These are phyloP conservation scores for Extremus antarcticus DNA, from an alignment of 495 filamentous ascomycete species.

Conservation along the genomic window DNA sequence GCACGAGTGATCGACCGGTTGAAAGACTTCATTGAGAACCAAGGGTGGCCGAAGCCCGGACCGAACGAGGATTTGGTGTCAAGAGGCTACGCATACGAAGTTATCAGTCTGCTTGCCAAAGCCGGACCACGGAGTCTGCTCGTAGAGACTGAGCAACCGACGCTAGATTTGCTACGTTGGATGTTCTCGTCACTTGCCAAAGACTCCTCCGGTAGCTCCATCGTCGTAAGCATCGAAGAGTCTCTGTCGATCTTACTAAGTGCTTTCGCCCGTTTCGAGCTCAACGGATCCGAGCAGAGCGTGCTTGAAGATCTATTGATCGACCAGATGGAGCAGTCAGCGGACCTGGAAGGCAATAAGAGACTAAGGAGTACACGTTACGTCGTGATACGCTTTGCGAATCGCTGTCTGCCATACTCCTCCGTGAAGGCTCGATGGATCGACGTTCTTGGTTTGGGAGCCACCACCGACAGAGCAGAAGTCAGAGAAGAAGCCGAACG, in stretches of 20 bases:
- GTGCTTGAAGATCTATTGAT: constrained; percentile 38
- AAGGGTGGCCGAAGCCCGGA: constrained; percentile 65
- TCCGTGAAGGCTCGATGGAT: constrained; percentile 80
- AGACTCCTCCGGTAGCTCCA: constrained; percentile 60
- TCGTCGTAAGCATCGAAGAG: constrained; percentile 80
- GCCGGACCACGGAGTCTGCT: constrained; percentile 40
- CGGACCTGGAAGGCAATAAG: constrained; percentile 22
- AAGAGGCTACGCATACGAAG: constrained; percentile 49
- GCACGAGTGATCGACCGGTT: constrained; percentile 60
- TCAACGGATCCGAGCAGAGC: constrained; percentile 29
- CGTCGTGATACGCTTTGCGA: constrained; percentile 78
- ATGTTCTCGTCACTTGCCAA: constrained; percentile 71
- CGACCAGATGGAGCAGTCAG: constrained; percentile 24
- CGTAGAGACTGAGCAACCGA: constrained; percentile 33
- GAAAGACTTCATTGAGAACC: constrained; percentile 60
- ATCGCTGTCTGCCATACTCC: constrained; percentile 70
- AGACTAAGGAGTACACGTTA: constrained; percentile 54
- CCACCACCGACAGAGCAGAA: constrained; percentile 58
- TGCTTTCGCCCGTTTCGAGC: constrained; percentile 38
- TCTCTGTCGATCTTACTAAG: constrained; percentile 67
- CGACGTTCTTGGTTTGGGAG: constrained; percentile 66
- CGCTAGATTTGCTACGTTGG: constrained; percentile 58
- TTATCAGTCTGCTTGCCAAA: constrained; percentile 64
- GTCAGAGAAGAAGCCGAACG: constrained; percentile 82
- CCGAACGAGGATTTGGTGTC: constrained; percentile 29